Evolutionary conservation across 1,284 basidiomycete species (phyloP), one percentile per base, ranked within the genome.

Genomic region (Coniophora puteana): DNA sequence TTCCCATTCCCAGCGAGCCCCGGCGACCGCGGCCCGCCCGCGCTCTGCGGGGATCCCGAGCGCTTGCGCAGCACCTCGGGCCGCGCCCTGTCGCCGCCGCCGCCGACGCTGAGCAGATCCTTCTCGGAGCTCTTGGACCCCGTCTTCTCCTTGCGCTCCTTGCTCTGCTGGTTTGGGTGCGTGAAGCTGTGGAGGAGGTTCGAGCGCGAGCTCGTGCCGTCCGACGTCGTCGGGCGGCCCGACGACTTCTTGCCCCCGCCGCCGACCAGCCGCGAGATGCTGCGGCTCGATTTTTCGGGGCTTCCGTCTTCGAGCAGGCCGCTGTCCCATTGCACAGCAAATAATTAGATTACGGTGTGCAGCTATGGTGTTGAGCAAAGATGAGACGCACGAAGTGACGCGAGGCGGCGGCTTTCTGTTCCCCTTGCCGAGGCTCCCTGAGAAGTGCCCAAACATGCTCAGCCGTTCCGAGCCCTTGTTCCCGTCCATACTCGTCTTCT

Each of bases 361-460:
- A 41, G 36, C 12, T 22, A 43, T 32, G 17, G 8, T 29, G 22
- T 20, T 24, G 21, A 39, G 32, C 22, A 40, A 33, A 22, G 38
- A 21, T 29, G 40, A 37, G 22, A 68, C 75, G 51, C 58, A 80
- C 74, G 66, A 63, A 32, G 76, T 76, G 50, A 80, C 78, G 56
- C 76, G 76, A 11, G 91, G 91, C 3, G 89, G 72, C 1, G 90
- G 90, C 58, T 94, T 94, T 48, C 91, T 68, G 38, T 68, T 66
- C 54, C 84, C 85, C 24, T 78, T 75, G 43, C 87, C 53, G 6
- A 78, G 68, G 1, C 72, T 69, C 16, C 65, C 59, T 51, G 85
- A 78, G 6, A 76, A 57, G 21, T 67, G 72, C 14, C 85, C 84
- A 56, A 93, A 92, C 51, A 93, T 80, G 58, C 87, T 89, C 32